These are phyloP conservation scores for Lactarius psammicola DNA, from an alignment of 768 basidiomycete genomes.

Conservation along the genomic window DNA sequence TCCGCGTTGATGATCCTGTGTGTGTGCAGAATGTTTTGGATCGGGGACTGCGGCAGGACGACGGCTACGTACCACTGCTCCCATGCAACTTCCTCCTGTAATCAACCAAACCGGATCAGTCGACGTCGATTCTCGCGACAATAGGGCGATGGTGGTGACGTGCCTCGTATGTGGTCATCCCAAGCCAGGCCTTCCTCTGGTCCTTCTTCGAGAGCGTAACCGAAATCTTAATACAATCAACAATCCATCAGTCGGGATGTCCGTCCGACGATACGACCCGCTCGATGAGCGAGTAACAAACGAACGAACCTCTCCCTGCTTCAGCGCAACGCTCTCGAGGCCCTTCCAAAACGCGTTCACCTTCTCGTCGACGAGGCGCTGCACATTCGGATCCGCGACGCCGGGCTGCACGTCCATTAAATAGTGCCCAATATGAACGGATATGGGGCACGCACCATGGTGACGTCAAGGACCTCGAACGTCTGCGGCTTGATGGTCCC, in stretches of 20 bases:
- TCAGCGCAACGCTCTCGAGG: conserved; percentile 59
- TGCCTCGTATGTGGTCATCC: conserved; percentile 48
- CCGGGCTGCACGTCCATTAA: conserved; percentile 53
- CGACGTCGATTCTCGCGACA: not conserved
- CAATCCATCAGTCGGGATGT: not conserved
- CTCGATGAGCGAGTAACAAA: not conserved
- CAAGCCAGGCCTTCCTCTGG: conserved; percentile 77
- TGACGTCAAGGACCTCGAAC: conserved; percentile 80
- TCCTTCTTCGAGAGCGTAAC: conserved; percentile 77
- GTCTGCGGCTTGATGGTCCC: conserved; percentile 74
- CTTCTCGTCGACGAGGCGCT: conserved; percentile 69
- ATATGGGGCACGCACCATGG: conserved; percentile 56
- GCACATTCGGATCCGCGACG: conserved; percentile 69
- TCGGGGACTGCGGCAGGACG: not conserved
- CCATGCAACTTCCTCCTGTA: conserved; percentile 80
- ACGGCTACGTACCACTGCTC: conserved; percentile 69
- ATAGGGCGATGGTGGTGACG: not conserved
- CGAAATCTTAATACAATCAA: conserved; percentile 47
- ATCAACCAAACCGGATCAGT: not conserved
- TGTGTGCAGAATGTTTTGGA: not conserved
- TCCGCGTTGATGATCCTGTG: conserved; percentile 78
- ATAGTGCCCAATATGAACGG: not conserved
- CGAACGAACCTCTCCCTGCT: conserved; percentile 61
- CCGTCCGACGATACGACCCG: no score
- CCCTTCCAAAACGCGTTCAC: conserved; percentile 78